phyloP scores from a whole-genome alignment of 345 rosid genomes.

The Eucalyptus cloeziana region DNA sequence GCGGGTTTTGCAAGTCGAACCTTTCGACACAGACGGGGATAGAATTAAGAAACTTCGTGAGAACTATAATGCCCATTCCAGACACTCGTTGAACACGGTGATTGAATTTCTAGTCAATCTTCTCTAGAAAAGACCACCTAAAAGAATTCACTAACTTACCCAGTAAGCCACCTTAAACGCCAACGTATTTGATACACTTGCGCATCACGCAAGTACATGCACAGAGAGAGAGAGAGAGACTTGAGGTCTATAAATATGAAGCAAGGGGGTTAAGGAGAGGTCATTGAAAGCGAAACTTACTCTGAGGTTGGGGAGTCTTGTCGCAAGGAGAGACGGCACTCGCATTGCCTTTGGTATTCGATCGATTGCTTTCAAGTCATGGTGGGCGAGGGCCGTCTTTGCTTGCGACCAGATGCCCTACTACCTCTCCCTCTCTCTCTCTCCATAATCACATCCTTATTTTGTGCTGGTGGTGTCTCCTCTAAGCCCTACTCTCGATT shows the following conservation, averaged over 20 bases:
- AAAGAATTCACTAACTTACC: not conserved
- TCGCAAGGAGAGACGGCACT: not conserved
- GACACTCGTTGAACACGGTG: not conserved
- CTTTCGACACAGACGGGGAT: not conserved
- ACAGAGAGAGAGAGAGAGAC: not conserved
- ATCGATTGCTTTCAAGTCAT: not conserved
- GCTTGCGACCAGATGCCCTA: not conserved
- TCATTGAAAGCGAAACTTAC: not conserved
- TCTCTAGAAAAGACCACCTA: not conserved
- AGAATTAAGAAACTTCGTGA: not conserved
- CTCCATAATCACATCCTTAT: not conserved
- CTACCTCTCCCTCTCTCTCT: not conserved
- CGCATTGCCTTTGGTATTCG: not conserved
- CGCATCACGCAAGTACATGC: not conserved
- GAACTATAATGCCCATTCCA: not conserved
- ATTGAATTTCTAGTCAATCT: not conserved
- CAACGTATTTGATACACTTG: not conserved
- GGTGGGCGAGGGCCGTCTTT: not conserved
- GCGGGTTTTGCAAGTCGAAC: not conserved
- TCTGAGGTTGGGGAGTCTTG: not conserved
- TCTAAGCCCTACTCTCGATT: not conserved
- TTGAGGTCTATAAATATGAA: not conserved
- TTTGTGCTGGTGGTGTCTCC: not conserved
- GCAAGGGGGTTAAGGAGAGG: not conserved
- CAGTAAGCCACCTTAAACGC: not conserved